Conservation (phyloP, 768 basidiomycete genomes). For the Chalciporus sphaerocephalus region DNA sequence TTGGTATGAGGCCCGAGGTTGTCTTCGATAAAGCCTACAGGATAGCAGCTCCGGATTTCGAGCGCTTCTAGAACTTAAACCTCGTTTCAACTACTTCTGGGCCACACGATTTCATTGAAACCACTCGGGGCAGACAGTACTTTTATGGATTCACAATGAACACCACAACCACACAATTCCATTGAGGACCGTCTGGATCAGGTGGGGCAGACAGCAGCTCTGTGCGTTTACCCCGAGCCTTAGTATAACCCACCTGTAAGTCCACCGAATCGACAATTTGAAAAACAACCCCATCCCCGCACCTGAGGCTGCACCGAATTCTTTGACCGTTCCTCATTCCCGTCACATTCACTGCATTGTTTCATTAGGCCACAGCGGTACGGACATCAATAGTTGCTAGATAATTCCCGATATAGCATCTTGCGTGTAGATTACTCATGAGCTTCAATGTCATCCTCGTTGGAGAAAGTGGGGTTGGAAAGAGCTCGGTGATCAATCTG, state of each 20-base stretch:
- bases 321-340: neutral
- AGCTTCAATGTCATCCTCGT: constrained; percentile 39
- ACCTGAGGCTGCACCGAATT: neutral
- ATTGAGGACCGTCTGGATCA: constrained; percentile 17
- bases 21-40: too few species aligned
- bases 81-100: constrained; percentile 15
- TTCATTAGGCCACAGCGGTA: constrained; percentile 6
- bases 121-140: too few species aligned
- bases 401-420: constrained; percentile 21
- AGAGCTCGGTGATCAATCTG: too few species aligned
- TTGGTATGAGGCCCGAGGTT: too few species aligned
- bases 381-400: constrained; percentile 3
- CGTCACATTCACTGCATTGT: neutral
- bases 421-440: constrained; percentile 15
- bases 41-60: too few species aligned
- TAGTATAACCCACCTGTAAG: constrained; percentile 10
- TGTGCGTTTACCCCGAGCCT: neutral
- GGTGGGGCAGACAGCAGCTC: constrained; percentile 7
- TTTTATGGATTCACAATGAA: too few species aligned
- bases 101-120: constrained; percentile 12
- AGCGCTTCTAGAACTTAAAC: neutral
- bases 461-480: constrained; percentile 39
- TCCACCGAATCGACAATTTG: neutral
- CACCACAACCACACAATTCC: too few species aligned
- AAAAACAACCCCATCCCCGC: constrained; percentile 4